Base-by-base conservation (phyloP, 1,284 basidiomycete species). In the Rhodotorula glutinis region DNA sequence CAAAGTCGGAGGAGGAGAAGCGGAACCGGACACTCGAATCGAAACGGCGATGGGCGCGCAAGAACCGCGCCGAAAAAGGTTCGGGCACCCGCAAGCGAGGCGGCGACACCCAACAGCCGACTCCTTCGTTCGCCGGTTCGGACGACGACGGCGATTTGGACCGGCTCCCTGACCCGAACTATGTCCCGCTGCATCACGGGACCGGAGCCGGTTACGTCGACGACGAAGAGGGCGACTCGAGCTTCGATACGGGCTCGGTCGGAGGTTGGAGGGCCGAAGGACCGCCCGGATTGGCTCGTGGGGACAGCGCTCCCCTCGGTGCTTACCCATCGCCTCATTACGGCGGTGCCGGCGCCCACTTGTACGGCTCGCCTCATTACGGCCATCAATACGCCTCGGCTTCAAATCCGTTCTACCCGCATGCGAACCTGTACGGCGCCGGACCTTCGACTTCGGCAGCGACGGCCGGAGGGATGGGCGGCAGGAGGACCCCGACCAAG, bases 41-140 rank as follows among this genome's bases (percentile, higher is more conserved):
- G 64, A 84, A 84, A 74, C 77, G 83, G 29, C 74, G 80, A 17
- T 84, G 83, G 83, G 82, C 83, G 14, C 77, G 79, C 25, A 83
- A 81, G 75, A 80, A 81, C 67, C 78, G 83, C 29, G 72, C 69
- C 40, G 72, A 71, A 17, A 64, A 64, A 56, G 4, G 13, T 0
- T 52, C 46, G 17, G 55, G 13, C 53, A 40, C 43, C 13, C 21
- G 21, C 33, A 29, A 41, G 13, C 29, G 44, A 27, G 23, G 49
- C 58, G 43, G 51, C 29, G 30, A n/a, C 14, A 51, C 38, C n/a
- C 54, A 14, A 2, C 23, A 11, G 30, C 57, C 41, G 13, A 44
- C 14, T 10, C 40, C 46, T 17, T 62, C 54, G 2, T 13, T 41
- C 33, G 49, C 29, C 8, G 64, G 61, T 2, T 49, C 57, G 2